Evolutionary conservation across 305 asterid species (phyloP).

Genomic region (Solanum hybrid): DNA sequence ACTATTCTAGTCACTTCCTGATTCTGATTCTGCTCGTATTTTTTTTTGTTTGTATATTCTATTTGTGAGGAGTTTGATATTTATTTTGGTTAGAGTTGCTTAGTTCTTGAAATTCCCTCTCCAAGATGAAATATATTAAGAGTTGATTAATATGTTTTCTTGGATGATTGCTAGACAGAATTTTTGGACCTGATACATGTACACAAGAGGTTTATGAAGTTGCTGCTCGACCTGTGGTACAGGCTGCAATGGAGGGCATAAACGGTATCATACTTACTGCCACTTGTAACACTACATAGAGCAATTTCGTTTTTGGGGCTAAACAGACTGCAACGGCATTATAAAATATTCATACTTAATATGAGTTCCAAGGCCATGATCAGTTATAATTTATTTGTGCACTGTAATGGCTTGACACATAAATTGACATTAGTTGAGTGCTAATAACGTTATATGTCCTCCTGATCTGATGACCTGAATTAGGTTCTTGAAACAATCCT

Average conservation of each 20-base stretch:
- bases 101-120: neutral
- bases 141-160: neutral
- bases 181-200: slow-evolving; percentile 67
- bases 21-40: neutral
- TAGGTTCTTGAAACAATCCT: neutral
- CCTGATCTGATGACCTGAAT: neutral
- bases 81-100: neutral
- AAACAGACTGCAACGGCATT: neutral
- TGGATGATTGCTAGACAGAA: slow-evolving; percentile 52
- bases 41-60: neutral
- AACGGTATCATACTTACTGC: slow-evolving; percentile 41
- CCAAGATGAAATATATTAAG: neutral
- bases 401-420: neutral
- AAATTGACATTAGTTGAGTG: neutral
- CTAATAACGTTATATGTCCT: neutral
- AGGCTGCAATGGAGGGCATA: slow-evolving; percentile 96
- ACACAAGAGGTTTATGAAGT: slow-evolving; percentile 92
- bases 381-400: neutral
- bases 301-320: neutral
- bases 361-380: neutral
- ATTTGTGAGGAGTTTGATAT: neutral
- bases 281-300: neutral
- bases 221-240: slow-evolving; percentile 89
- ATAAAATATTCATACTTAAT: neutral
- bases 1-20: slow-evolving; percentile 8